These are phyloP conservation scores for Clathrospora elynae DNA, from an alignment of 2,329 filamentous ascomycete species.

Conservation along the genomic window DNA sequence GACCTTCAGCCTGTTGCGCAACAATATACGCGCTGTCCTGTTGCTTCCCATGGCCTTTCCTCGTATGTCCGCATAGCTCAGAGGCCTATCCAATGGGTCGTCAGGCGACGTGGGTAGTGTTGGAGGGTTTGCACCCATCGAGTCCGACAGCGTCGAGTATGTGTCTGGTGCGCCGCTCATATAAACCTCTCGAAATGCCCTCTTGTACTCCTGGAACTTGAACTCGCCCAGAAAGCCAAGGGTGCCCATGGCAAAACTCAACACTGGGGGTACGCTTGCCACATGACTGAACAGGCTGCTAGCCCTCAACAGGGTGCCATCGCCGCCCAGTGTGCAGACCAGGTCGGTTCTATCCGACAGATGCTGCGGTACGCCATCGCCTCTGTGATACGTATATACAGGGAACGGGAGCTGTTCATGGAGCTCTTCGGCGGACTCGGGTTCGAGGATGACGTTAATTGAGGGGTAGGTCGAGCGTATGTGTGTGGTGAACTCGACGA, in stretches of 20 bases:
- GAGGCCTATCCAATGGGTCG: slow-evolving; percentile 35
- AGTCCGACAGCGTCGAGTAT: slow-evolving; percentile 65
- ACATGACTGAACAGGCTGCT: slow-evolving; percentile 85
- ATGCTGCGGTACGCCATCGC: slow-evolving; percentile 44
- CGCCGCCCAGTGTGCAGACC: slow-evolving; percentile 87
- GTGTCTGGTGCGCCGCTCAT: slow-evolving; percentile 70
- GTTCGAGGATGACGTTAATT: slow-evolving; percentile 83
- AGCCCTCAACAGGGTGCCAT: slow-evolving; percentile 86
- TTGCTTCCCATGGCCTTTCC: slow-evolving; percentile 81
- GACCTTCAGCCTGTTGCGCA: slow-evolving; percentile 85
- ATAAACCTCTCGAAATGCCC: slow-evolving; percentile 89
- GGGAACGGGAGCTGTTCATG: slow-evolving; percentile 74
- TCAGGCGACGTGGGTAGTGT: slow-evolving; percentile 71
- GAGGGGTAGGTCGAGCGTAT: slow-evolving; percentile 79
- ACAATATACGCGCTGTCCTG: slow-evolving; percentile 77
- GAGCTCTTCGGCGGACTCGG: slow-evolving; percentile 71
- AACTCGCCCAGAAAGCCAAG: slow-evolving; percentile 94
- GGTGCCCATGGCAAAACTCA: slow-evolving; percentile 97
- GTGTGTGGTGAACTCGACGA: slow-evolving; percentile 68
- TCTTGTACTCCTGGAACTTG: slow-evolving; percentile 92
- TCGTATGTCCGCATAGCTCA: slow-evolving; percentile 70
- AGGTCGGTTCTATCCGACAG: slow-evolving; percentile 83
- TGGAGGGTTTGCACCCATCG: slow-evolving; percentile 69
- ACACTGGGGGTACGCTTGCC: slow-evolving; percentile 80
- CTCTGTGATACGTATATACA: slow-evolving; percentile 49